phyloP scores from a whole-genome alignment of 1,139 yeast species.

The Blastobotrys persicus region DNA sequence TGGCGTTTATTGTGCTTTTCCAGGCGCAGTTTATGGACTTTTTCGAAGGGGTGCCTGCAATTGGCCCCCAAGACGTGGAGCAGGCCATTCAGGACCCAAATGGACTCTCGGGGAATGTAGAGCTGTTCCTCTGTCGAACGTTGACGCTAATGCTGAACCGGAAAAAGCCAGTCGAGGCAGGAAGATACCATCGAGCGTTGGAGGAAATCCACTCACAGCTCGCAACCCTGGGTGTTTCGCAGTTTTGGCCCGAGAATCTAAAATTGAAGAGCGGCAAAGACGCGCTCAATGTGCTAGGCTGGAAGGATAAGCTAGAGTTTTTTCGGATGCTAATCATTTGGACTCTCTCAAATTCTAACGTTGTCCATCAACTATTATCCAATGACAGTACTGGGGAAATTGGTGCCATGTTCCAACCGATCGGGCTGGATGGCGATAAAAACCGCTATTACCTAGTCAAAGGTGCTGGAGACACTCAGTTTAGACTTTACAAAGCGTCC shows the following conservation, averaged over 20 bases:
- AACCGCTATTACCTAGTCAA: constrained; percentile 32
- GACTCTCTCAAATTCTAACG: constrained; percentile 33
- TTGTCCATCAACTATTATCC: constrained; percentile 24
- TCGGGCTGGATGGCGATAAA: constrained; percentile 32
- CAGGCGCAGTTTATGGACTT: constrained; percentile 35
- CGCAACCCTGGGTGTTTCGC: constrained; percentile 30
- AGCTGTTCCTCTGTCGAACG: constrained; percentile 37
- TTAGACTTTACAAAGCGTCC: constrained; percentile 37
- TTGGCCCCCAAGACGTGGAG: constrained; percentile 44
- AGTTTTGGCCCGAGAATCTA: constrained; percentile 28
- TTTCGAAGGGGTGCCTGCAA: constrained; percentile 36
- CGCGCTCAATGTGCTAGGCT: constrained; percentile 32
- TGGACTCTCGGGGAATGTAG: constrained; percentile 33
- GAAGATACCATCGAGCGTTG: constrained; percentile 37
- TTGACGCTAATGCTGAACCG: constrained; percentile 40
- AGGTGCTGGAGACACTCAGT: constrained; percentile 31
- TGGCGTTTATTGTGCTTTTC: constrained; percentile 38
- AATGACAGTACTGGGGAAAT: constrained; percentile 15
- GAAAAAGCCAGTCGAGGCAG: constrained; percentile 41
- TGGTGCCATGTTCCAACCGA: constrained; percentile 14
- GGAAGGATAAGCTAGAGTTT: constrained; percentile 34
- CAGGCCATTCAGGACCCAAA: constrained; percentile 32
- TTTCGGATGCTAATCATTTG: constrained; percentile 34
- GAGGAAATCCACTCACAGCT: constrained; percentile 34
- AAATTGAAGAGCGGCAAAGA: constrained; percentile 31